Base-by-base conservation (phyloP, 371 early-diverging fungal genomes). In the Saksenaea vasiformis region DNA sequence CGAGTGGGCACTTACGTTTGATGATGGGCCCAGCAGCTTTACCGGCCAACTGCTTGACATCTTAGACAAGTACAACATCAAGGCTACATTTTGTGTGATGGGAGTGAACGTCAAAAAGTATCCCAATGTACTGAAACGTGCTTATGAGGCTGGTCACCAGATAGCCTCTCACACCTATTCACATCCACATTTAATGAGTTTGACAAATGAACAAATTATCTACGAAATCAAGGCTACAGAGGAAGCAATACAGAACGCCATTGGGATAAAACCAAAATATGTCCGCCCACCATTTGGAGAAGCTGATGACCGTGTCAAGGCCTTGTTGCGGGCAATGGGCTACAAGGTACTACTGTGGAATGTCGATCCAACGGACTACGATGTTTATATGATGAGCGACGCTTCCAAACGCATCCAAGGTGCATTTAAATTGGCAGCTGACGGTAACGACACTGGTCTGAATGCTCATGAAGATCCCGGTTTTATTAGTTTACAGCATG, bases 31-130 rank as follows among this genome's bases (percentile, higher is more conserved):
- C 1, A 75, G 65, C 19, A 31, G 56, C 5, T 82, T 71, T 47
- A 87, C 87, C 1, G 56, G n/a, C 27, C 72, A 79, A 13, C 61
- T 91, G 1, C 70, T 93, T 13, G 81, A 84, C 53, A 62, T 77
- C 13, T 69, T 91, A 17, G 76, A 76, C 14, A 39, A 63, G 7
- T 47, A 72, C 10, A 65, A 77, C 15, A 73, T 83, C 58, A 88
- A 83, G 59, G 90, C 84, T 1, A 93, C 92, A 0, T 91, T 91
- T 65, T 91, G 89, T 65, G 70, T 90, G 19, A 85, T 88, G 72
- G 92, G 91, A 5, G 58, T 71, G 7, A 69, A 76, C 54, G 78
- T 77, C 36, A 55, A 69, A 22, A 56, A 68, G 28, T 75, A 68
- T 54, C 70, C 72, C 9, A 65, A 64, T 3, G 51, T 80, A 15